Evolutionary conservation across 306 rosid genomes (phyloP).

Genomic region (Fragaria iinumae): DNA sequence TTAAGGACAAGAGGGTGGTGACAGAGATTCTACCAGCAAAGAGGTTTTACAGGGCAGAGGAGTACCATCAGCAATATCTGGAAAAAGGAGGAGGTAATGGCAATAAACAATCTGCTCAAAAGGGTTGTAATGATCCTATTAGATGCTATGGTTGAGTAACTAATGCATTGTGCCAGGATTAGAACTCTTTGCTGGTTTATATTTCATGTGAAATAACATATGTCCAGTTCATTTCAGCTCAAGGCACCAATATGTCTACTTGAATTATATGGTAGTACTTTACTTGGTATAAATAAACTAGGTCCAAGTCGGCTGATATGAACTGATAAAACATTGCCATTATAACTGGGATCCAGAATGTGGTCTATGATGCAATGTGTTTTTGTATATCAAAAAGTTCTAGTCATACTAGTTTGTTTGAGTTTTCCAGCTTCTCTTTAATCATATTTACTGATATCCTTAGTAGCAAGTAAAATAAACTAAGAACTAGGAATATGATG

Average conservation of each 20-base stretch:
- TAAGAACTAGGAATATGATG: neutral
- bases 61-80: constrained; percentile 91
- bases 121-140: constrained; percentile 80
- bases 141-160: constrained; percentile 72
- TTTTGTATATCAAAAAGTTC: too few species aligned
- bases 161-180: neutral
- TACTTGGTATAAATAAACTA: neutral
- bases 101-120: constrained; percentile 56
- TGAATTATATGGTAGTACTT: neutral
- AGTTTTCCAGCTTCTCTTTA: neutral
- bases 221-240: neutral
- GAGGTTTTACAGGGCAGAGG: constrained; percentile 86
- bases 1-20: constrained; percentile 44
- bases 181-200: neutral
- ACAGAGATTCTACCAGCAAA: constrained; percentile 84
- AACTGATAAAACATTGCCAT: neutral
- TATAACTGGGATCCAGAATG: neutral
- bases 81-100: constrained; percentile 76
- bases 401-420: neutral
- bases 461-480: neutral
- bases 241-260: neutral
- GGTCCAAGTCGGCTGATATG: neutral
- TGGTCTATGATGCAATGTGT: neutral
- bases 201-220: neutral
- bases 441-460: neutral